Evolutionary conservation across 108 stramenopile species (phyloP), one percentile per base, ranked within the genome.

Genomic region (Cafeteria roenbergensis): DNA sequence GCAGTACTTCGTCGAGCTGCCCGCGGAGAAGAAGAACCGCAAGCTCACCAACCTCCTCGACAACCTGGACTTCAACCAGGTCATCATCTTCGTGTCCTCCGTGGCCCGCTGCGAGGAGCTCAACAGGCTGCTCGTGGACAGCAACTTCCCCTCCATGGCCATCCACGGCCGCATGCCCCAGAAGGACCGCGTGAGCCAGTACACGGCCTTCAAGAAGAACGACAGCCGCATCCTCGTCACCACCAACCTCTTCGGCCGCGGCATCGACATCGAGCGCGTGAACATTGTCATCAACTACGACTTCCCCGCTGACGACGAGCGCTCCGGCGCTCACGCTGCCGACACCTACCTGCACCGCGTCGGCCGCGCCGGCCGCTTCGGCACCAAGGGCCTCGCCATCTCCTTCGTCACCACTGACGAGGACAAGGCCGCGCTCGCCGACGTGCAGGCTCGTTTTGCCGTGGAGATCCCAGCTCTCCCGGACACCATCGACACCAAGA

Each of bases 271-370:
- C 78, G 94, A 99, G 77, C 91, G 93, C 62, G 94, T 99, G 64
- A 99, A 99, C 78, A 91, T 95, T 56, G 97, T 99, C 57, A 88
- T 99, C 78, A 99, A 99, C 83, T 99, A 99, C 75, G 97, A 99
- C 71, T 94, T 99, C 78, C 93, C 97, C 35, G 90, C 89, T 73
- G 50, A 28, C 51, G 73, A 77, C 24, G 30, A 61, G 17, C 9
- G 24, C 20, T 61, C 59, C 2, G 22, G 30, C 17, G 70, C 70
- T n/a, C 61, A 33, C 48, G 27, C 25, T 32, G 86, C 87, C 34
- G 95, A 97, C 82, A 91, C 92, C 71, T 99, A 94, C 78, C 80
- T 99, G 63, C 97, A 99, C 76, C 88, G 97, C 57, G 93, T 94
- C 48, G 92, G 94, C 42, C 90, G 97, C 69, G 95, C 95, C 37